Percentiles rank a stretch among this genome's conserved stretches.
phyloP scores from a whole-genome alignment of 2,329 filamentous ascomycete species.

The Tolypocladium album region DNA sequence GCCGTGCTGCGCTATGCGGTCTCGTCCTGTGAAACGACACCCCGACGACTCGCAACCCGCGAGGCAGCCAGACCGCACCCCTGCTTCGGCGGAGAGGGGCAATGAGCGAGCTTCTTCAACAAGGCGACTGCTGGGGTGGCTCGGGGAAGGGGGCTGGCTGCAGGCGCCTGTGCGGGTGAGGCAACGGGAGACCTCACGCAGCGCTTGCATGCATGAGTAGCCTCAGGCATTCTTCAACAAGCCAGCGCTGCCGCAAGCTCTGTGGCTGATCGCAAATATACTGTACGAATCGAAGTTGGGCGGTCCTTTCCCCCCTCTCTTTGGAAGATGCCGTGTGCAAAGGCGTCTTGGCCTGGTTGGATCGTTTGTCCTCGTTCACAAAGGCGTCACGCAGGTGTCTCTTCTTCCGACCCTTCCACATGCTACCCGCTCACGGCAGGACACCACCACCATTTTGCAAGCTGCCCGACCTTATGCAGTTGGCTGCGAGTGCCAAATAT shows the following conservation, averaged over 20 bases:
- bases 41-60: background rate
- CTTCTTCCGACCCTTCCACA: too few relatives aligned
- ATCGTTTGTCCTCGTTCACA: too few relatives aligned
- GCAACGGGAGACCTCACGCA: background rate
- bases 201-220: background rate
- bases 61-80: background rate
- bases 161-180: background rate
- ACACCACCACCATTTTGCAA: background rate
- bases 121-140: background rate
- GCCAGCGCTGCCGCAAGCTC: too few relatives aligned
- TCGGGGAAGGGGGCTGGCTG: background rate
- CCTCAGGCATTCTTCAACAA: too few relatives aligned
- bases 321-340: too few relatives aligned
- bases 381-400: too few relatives aligned
- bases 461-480: background rate
- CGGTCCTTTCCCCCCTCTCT: too few relatives aligned
- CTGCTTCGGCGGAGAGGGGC: background rate
- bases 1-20: background rate
- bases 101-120: background rate
- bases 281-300: too few relatives aligned
- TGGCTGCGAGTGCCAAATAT: background rate
- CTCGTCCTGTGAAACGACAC: too few relatives aligned
- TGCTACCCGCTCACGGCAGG: background rate
- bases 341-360: too few relatives aligned
- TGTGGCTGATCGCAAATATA: background rate